phyloP scores from a whole-genome alignment of 202 grass and related monocot genomes.

The Panicum hallii region DNA sequence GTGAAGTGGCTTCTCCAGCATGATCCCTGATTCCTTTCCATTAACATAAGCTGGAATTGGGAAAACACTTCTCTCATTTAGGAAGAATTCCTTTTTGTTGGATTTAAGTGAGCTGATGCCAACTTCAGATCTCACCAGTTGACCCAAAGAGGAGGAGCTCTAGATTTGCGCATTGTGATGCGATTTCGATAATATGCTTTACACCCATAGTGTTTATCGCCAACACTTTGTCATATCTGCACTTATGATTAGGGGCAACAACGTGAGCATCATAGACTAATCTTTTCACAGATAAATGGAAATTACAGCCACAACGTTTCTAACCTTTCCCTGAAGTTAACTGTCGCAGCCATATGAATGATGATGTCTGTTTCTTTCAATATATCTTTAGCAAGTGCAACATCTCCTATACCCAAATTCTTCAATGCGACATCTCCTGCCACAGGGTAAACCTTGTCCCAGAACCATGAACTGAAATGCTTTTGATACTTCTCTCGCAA shows the following conservation, averaged over 20 bases:
- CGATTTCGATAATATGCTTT: slow-evolving; percentile 56
- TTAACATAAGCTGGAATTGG: slow-evolving; percentile 14
- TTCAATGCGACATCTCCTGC: slow-evolving; percentile 50
- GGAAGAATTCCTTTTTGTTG: neutral
- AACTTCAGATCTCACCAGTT: slow-evolving; percentile 37
- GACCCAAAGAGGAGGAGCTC: slow-evolving; percentile 61
- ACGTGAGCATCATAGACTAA: neutral
- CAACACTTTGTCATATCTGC: slow-evolving; percentile 57
- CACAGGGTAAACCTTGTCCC: slow-evolving; percentile 47
- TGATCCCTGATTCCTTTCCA: neutral
- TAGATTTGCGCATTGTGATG: slow-evolving; percentile 43
- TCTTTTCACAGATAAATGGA: neutral
- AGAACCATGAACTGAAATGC: slow-evolving; percentile 43
- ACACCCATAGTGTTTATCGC: slow-evolving; percentile 55
- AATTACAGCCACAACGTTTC: neutral
- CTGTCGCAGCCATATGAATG: slow-evolving; percentile 48
- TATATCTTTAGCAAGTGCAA: slow-evolving; percentile 39
- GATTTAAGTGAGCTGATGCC: neutral
- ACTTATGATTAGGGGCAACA: slow-evolving; percentile 17
- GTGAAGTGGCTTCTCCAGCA: slow-evolving; percentile 27
- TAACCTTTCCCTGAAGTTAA: slow-evolving; percentile 59
- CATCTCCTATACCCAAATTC: slow-evolving; percentile 52
- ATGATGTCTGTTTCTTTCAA: slow-evolving; percentile 46
- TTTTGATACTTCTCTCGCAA: slow-evolving; percentile 46
- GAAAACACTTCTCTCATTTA: neutral